Evolutionary conservation across 768 basidiomycete genomes (phyloP), one percentile per base, ranked within the genome.

Genomic region (Lactarius deliciosus): DNA sequence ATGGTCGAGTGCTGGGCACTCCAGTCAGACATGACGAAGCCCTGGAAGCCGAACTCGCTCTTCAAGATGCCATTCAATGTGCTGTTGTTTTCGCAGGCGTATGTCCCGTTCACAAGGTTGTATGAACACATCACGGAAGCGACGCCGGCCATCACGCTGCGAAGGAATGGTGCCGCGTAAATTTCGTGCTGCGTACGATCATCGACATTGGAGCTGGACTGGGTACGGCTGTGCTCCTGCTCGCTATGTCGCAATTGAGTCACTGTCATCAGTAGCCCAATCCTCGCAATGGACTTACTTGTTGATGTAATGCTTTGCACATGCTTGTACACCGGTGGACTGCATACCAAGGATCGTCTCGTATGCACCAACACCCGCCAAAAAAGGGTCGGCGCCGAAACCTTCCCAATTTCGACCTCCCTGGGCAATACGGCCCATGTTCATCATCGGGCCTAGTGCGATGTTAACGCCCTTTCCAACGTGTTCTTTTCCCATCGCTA

Each of bases 351-450:
- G 77, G 61, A 96, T 85, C 0, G 93, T 96, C 76, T 94, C 90
- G 64, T 86, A 89, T 5, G 87, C 84, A 1, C 81, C 80, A 73
- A 92, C 92, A 15, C 95, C 93, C n/a, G 84, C 72, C 18, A 96
- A 79, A 78, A 86, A 96, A 0, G 95, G 95, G 75, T 97, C 95
- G 11, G 84, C 92, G 36, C 94, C 94, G 65, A 94, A 95, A n/a
- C 92, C 93, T 80, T 96, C 95, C 92, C 93, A 96, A 76, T 95
- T 94, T 34, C 95, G 81, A 20, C 95, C 95, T 8, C 90, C 92
- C 69, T 85, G 81, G 3, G 90, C 87, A 22, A 88, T 77, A 20
- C 91, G 85, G 3, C 89, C 91, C 80, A 96, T 84, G 74, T 95
- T 94, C 86, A 92, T 94, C 89, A 91, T 91, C 0, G 92, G 84